Conservation (phyloP, 148 eudicot species). For the Silene latifolia region DNA sequence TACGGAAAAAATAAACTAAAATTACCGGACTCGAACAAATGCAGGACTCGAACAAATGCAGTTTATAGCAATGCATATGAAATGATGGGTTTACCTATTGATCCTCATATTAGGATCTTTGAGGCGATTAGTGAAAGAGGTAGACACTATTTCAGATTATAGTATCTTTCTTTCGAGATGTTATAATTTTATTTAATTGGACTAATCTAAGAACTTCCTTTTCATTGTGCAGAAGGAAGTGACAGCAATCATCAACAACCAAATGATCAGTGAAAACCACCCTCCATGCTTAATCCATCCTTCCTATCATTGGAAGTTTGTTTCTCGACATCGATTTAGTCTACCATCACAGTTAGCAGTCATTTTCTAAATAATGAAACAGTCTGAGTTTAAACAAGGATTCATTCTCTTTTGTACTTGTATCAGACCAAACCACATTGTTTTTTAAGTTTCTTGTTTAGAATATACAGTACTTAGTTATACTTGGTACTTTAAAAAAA, state of each 20-base stretch:
- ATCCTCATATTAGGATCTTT: slow-evolving; percentile 28
- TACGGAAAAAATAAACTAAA: background rate
- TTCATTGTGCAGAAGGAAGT: background rate
- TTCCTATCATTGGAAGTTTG: background rate
- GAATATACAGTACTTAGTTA: background rate
- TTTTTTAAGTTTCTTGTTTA: background rate
- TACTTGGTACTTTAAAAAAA: background rate
- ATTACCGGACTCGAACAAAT: background rate
- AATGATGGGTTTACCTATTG: slow-evolving; percentile 26
- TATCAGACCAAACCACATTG: background rate
- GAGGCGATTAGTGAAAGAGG: background rate
- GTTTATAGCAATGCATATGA: slow-evolving; percentile 20
- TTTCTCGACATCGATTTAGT: slow-evolving; percentile 32
- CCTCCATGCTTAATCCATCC: background rate
- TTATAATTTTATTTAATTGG: background rate
- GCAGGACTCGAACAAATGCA: slow-evolving; percentile 9
- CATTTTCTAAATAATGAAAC: background rate
- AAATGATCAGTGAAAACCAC: slow-evolving; percentile 2
- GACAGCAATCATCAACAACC: background rate
- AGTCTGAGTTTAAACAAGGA: background rate
- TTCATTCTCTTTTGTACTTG: background rate
- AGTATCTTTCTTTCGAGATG: background rate
- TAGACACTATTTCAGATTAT: background rate
- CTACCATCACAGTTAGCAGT: background rate
- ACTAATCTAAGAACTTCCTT: background rate